Conservation (phyloP, 2,329 filamentous ascomycete species). For the Fusarium bulbicola region DNA sequence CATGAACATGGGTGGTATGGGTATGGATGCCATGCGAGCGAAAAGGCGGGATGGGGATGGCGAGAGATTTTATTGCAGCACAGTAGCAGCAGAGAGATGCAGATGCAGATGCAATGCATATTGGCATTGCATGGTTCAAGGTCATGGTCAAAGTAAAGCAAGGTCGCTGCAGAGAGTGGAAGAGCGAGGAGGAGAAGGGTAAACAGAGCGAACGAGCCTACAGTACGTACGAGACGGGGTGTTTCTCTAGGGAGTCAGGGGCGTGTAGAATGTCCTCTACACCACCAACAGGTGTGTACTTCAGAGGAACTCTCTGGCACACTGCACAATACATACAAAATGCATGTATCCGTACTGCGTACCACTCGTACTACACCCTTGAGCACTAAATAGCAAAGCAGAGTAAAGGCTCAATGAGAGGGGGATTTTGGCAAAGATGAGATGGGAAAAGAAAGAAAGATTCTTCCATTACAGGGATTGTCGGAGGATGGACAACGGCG, state of each 20-base stretch:
- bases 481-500: constrained; percentile 12
- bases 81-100: constrained; percentile 15
- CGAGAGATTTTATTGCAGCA: constrained; percentile 35
- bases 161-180: not conserved
- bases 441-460: constrained; percentile 4
- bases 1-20: constrained; percentile 5
- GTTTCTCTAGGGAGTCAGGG: constrained; percentile 7
- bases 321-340: constrained; percentile 11
- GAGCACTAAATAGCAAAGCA: constrained; percentile 3
- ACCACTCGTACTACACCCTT: constrained; percentile 10
- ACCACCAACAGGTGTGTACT: constrained; percentile 6
- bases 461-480: constrained; percentile 10
- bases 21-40: constrained; percentile 21
- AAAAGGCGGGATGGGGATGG: constrained; percentile 34
- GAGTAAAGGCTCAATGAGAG: not conserved
- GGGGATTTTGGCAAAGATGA: not conserved
- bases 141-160: constrained; percentile 14
- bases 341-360: constrained; percentile 4
- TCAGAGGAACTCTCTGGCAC: constrained; percentile 18
- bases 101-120: constrained; percentile 21
- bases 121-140: constrained; percentile 20
- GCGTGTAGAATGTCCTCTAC: constrained; percentile 1
- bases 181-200: not conserved
- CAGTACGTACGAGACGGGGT: not conserved
- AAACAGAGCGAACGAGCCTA: constrained; percentile 6